Base-by-base conservation (phyloP, 495 filamentous ascomycete species). In the Aspergillus haitiensis region DNA sequence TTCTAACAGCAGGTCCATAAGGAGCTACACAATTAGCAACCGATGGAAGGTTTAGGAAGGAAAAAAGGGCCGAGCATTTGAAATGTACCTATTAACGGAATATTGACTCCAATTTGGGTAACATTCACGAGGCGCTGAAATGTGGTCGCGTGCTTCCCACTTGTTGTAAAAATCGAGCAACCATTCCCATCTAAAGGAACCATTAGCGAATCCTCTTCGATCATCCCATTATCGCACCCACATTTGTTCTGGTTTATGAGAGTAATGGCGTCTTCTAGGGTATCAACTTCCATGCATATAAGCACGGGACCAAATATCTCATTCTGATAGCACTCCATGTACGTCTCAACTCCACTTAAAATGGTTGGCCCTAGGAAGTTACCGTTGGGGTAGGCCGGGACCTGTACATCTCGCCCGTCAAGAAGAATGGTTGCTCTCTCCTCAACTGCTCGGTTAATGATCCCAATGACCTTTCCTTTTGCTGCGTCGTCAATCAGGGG, bases 291-390 rank as follows among this genome's bases (percentile, higher is more conserved):
- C 60, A 69, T 69, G 58, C 67, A 72, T 10, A 69, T 67, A 6
- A 73, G 62, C 12, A 73, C 68, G 2, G 68, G 70, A 6, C 68
- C 70, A 56, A 71, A 70, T 4, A 73, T 71, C 53, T 71, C 68
- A 3, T 52, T 62, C 39, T 73, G 66, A 33, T 71, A 73, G 46
- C 68, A 69, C 49, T 67, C 65, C 68, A 71, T 71, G 36, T 71
- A 67, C 16, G 68, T 65, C 46, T 70, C 60, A 2, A 73, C 69
- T 8, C 48, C 63, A 0, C 56, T 60, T 2, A 73, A 49, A 55
- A 73, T 71, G 0, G 68, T 73, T 18, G 70, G 70, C 0, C 67
- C 66, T 2, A 73, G 12, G 42, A 73, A 73, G 55, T 70, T 70
- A 1, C 70, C 70, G 15, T 69, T 46, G 4, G 65, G 67, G 52